A percentile compares a stretch with the other conserved stretches of the same genome.
Evolutionary conservation across 352 stramenopile species (phyloP).

Genomic region (Phytopythium boreale): DNA sequence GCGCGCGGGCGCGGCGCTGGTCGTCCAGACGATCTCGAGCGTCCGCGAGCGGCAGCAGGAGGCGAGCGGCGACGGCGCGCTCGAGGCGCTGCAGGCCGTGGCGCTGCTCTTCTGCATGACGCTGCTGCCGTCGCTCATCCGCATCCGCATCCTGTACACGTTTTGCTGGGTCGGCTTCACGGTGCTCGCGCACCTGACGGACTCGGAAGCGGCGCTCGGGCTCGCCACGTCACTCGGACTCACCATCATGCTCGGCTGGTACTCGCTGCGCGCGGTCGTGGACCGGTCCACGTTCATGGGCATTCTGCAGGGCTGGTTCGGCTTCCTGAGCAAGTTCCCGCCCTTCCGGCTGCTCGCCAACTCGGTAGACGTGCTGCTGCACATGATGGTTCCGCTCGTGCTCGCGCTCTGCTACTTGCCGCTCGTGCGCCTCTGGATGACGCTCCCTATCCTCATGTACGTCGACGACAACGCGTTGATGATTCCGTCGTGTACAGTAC

Average conservation of each 20-base stretch:
- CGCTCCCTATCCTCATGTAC: slow-evolving; percentile 34
- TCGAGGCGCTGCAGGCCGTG: slow-evolving; percentile 27
- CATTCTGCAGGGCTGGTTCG: slow-evolving; percentile 48
- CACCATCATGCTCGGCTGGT: slow-evolving; percentile 61
- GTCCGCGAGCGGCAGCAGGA: slow-evolving; percentile 25
- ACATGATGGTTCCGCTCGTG: slow-evolving; percentile 38
- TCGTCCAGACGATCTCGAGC: slow-evolving; percentile 27
- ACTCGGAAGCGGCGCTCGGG: slow-evolving; percentile 33
- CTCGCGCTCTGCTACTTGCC: slow-evolving; percentile 43
- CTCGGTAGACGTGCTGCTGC: slow-evolving; percentile 35
- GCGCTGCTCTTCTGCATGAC: slow-evolving; percentile 34
- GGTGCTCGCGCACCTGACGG: slow-evolving; percentile 25
- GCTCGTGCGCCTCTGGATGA: slow-evolving; percentile 49
- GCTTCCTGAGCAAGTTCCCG: slow-evolving; percentile 34
- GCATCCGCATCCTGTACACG: slow-evolving; percentile 42
- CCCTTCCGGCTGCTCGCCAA: slow-evolving; percentile 32
- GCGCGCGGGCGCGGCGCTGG: slow-evolving; percentile 22
- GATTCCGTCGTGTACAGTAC: not conserved
- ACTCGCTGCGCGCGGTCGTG: slow-evolving; percentile 36
- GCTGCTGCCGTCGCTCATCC: slow-evolving; percentile 31
- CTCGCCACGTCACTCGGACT: slow-evolving; percentile 39
- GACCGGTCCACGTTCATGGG: slow-evolving; percentile 43
- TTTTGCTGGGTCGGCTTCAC: slow-evolving; percentile 42
- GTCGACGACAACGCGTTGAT: slow-evolving; percentile 4
- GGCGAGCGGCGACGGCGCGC: not conserved